Base-by-base conservation (phyloP, 768 basidiomycete genomes). In the Dentipellis sp. region DNA sequence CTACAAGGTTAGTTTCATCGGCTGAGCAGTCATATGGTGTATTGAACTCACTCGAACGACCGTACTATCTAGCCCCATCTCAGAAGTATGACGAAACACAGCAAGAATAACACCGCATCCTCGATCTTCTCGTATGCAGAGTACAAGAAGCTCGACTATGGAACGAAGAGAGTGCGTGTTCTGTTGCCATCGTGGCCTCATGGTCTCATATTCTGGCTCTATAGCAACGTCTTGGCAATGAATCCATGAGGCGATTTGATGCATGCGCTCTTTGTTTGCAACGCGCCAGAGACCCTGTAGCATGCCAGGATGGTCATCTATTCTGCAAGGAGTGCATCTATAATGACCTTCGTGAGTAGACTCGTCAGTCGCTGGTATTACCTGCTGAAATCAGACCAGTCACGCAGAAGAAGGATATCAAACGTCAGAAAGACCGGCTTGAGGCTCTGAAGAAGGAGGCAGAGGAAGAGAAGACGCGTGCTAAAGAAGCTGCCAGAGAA, bases 311-410 rank as follows among this genome's bases (percentile, higher is more conserved):
- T 52, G 97, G 97, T 0, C 97, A 98, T 70, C 62, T 98, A 21
- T 98, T 93, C 68, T 99, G 97, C 78, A 91, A 88, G 67, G 95
- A 97, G 72, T 98, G 97, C 64, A 86, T 87, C 22, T 83, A 94
- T 58, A 82, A 86, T 1, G 91, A 94, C 65, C 80, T 95, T 29
- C 68, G 88, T 90, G 72, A 67, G 86, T 73, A 19, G 19, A 19
- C 12, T 19, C 29, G 35, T 10, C 29, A 10, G 10, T 48, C 36
- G 38, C 3, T 55, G 50, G 22, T n/a, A 46, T 36, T 55, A 37
- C 57, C 10, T 49, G 39, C 42, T 19, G 57, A 54, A 42, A 47
- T n/a, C 21, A 37, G 36, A 21, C 42, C 64, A 91, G 89, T 95
- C 62, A 74, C 77, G 23, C 97, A 98, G 75, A 94, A 93, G 72